These are phyloP conservation scores for Beverwykella pulmonaria DNA, from an alignment of 495 filamentous ascomycete genomes.

Conservation along the genomic window DNA sequence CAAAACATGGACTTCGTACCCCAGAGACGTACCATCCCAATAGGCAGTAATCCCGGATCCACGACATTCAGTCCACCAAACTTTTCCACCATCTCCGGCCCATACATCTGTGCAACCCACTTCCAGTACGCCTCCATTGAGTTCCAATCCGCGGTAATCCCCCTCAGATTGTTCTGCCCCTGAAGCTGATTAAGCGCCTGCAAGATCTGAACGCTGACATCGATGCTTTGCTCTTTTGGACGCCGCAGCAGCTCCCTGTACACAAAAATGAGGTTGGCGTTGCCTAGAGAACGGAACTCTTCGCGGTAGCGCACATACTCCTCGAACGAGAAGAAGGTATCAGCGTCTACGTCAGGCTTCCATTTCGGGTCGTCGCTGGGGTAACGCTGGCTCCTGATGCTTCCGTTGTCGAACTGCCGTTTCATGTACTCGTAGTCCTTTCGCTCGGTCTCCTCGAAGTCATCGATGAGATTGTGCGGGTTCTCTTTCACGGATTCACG, in stretches of 20 bases:
- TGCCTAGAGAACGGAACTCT: constrained; percentile 37
- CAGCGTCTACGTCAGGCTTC: constrained; percentile 35
- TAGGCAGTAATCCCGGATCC: constrained; percentile 56
- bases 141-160: constrained; percentile 42
- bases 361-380: constrained; percentile 22
- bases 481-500: constrained; percentile 39
- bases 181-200: constrained; percentile 37
- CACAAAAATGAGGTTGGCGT: constrained; percentile 24
- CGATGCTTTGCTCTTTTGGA: constrained; percentile 48
- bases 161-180: constrained; percentile 28
- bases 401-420: constrained; percentile 49
- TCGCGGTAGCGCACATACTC: constrained; percentile 59
- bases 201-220: constrained; percentile 42
- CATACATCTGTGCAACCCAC: constrained; percentile 65
- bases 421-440: constrained; percentile 53
- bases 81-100: constrained; percentile 58
- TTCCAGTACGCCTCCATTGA: constrained; percentile 62
- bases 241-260: constrained; percentile 46
- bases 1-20: too few relatives aligned
- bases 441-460: constrained; percentile 52
- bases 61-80: constrained; percentile 57
- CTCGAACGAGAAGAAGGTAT: constrained; percentile 56
- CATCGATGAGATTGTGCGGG: constrained; percentile 50
- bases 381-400: not conserved
- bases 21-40: too few relatives aligned